Base-by-base conservation (phyloP, 2,329 filamentous ascomycete species). In the Fusarium lateritium region DNA sequence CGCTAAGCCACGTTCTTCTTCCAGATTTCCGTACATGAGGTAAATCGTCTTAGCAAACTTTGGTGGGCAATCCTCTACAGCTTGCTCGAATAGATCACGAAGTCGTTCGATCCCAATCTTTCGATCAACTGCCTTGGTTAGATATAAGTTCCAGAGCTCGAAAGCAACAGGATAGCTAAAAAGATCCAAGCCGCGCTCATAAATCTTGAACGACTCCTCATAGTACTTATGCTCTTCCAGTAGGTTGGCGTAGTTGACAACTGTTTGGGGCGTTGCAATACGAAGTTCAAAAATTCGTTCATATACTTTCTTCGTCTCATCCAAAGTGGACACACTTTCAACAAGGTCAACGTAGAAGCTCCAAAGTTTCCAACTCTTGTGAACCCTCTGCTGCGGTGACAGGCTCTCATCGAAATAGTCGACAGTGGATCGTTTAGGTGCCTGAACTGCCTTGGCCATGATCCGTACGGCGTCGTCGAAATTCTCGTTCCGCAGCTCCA, bases 361-460 rank as follows among this genome's bases (percentile, higher is more conserved):
- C 96, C 96, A 99, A 13, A 99, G 83, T 79, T 98, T 99, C 96
- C 96, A 99, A 77, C 94, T 97, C 85, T 99, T 99, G 83, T 99
- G 96, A 5, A 99, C 93, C 67, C 97, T 89, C 82, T 98, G 96
- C 78, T 99, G 96, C 6, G 96, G 95, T 3, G 94, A 94, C 8
- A 99, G 83, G 0, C 89, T 94, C 78, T 99, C 97, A 78, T 99
- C 96, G 76, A 98, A 99, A 78, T 98, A 99, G 82, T 99, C 96
- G n/a, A 99, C 94, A 3, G 90, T 97, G n/a, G 95, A 98, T 70
- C 94, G 86, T 80, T 98, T 98, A 0, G 96, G 94, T n/a, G 96
- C 93, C 79, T 97, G 94, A 7, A 96, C 95, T 19, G 96, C 96
- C 79, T 97, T 98, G 40, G 93, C 93, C 94, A 99, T 98, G 77